A percentile compares a stretch with the other conserved stretches of the same genome.
phyloP scores from a whole-genome alignment of 352 stramenopile species.

The Thraustochytrium sp. region DNA sequence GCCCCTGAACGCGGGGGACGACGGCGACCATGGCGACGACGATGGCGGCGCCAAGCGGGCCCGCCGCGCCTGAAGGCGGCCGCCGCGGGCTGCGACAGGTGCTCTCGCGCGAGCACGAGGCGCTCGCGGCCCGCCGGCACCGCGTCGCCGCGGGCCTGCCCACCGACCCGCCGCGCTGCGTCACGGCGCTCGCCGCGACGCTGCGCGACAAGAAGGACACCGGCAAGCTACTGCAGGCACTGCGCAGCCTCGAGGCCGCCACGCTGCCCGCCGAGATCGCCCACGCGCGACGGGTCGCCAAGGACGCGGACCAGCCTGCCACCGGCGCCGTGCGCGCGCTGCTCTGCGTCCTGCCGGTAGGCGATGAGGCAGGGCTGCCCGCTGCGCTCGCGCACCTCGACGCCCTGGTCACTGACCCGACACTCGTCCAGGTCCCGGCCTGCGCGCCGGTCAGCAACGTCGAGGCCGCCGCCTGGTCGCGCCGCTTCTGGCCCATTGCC shows the following conservation, averaged over 20 bases:
- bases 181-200: neutral
- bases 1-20: no score
- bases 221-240: neutral
- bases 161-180: neutral
- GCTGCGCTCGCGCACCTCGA: neutral
- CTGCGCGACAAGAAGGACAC: neutral
- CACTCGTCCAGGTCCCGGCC: neutral
- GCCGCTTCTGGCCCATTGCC: neutral
- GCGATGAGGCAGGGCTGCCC: neutral
- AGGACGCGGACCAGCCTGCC: neutral
- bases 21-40: no score
- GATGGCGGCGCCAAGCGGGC: neutral
- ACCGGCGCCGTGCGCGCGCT: neutral
- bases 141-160: neutral
- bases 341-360: neutral
- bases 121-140: neutral
- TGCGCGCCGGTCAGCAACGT: neutral
- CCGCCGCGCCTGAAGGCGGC: neutral
- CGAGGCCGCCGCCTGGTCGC: neutral
- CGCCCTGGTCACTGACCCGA: neutral
- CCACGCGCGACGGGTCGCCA: neutral
- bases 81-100: neutral
- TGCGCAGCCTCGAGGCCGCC: neutral
- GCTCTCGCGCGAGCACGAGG: neutral
- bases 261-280: neutral